phyloP scores from a whole-genome alignment of 1,284 basidiomycete species.

The Malassezia nana region DNA sequence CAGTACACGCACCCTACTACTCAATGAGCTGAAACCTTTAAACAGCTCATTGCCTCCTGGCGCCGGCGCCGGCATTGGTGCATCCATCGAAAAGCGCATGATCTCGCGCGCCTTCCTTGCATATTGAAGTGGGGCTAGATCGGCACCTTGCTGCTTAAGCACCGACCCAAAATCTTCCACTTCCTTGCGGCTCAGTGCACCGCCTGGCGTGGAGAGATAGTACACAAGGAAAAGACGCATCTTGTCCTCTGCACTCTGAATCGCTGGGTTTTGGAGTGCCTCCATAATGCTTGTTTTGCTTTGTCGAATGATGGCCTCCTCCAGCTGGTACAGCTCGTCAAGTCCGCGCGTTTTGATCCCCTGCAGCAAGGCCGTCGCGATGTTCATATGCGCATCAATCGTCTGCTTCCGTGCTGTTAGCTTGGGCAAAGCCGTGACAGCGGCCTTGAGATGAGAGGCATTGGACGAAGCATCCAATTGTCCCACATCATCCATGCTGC shows the following conservation, averaged over 20 bases:
- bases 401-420: constrained; percentile 90
- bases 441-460: constrained; percentile 87
- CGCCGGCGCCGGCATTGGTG: constrained; percentile 61
- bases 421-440: constrained; percentile 95
- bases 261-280: constrained; percentile 54
- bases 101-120: constrained; percentile 85
- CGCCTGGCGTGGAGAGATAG: constrained; percentile 76
- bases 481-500: constrained; percentile 79
- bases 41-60: constrained; percentile 61
- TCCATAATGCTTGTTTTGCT: constrained; percentile 63
- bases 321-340: constrained; percentile 90
- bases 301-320: constrained; percentile 67
- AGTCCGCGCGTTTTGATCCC: constrained; percentile 90
- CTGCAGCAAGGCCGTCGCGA: constrained; percentile 86
- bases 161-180: constrained; percentile 64
- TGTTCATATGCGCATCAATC: constrained; percentile 98
- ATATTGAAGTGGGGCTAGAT: constrained; percentile 82
- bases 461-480: constrained; percentile 69
- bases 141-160: constrained; percentile 52
- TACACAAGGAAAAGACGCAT: constrained; percentile 85
- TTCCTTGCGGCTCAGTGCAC: constrained; percentile 71
- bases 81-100: constrained; percentile 83
- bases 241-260: constrained; percentile 58
- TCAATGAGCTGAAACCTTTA: constrained; percentile 81
- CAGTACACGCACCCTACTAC: constrained; percentile 60